Evolutionary conservation across 352 stramenopile genomes (phyloP).

Genomic region (Pilasporangium apinafurcum): DNA sequence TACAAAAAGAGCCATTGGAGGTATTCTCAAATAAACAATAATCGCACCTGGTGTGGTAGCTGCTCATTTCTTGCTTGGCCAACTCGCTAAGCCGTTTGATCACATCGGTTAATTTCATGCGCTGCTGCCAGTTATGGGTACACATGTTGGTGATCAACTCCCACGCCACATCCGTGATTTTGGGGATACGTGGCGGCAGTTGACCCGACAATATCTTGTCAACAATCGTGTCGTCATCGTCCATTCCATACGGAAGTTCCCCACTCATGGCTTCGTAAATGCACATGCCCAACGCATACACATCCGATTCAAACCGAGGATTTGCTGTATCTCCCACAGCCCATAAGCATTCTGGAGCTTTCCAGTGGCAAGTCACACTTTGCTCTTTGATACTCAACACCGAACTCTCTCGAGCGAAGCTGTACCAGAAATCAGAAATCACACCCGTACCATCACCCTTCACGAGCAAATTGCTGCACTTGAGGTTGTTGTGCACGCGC

Average conservation of each 20-base stretch:
- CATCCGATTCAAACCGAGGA: constrained; percentile 22
- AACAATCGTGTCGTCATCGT: constrained; percentile 20
- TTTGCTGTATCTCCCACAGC: background rate
- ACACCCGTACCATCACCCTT: constrained; percentile 29
- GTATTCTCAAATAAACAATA: no score
- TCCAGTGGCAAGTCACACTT: constrained; percentile 13
- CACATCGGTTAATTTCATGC: constrained; percentile 1
- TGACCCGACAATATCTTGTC: constrained; percentile 8
- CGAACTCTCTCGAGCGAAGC: constrained; percentile 13
- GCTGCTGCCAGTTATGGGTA: constrained; percentile 2
- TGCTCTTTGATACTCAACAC: constrained; percentile 20
- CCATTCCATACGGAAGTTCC: constrained; percentile 20
- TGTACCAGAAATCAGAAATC: constrained; percentile 2
- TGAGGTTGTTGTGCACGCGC: constrained; percentile 43
- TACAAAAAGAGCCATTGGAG: no score
- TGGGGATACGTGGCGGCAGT: constrained; percentile 3
- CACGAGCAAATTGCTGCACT: constrained; percentile 50
- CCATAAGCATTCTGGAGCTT: background rate
- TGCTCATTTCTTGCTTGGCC: constrained; percentile 6
- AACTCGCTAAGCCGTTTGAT: constrained; percentile 6
- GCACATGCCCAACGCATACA: constrained; percentile 40
- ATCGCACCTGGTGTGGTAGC: no score
- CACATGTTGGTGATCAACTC: constrained; percentile 4
- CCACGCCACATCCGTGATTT: constrained; percentile 8
- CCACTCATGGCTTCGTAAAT: constrained; percentile 30